Evolutionary conservation across 164 flowering plant genomes (phyloP).

Genomic region (Cinnamomum micranthum): DNA sequence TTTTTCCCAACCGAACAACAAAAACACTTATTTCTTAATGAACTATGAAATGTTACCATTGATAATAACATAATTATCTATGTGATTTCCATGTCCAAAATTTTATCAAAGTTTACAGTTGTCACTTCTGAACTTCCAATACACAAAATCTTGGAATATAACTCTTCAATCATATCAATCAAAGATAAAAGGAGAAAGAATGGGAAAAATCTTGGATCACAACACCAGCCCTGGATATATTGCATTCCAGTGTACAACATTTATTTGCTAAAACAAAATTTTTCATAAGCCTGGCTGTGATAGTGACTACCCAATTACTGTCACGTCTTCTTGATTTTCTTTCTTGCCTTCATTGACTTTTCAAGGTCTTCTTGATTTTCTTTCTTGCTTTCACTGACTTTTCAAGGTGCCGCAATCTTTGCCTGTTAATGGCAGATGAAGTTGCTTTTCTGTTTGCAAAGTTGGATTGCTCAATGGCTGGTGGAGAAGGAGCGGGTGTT

Average conservation of each 20-base stretch:
- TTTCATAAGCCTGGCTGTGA: not conserved
- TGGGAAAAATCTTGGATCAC: no score
- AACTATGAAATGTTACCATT: no score
- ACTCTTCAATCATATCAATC: no score
- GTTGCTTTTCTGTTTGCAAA: not conserved
- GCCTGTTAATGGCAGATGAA: constrained; percentile 15
- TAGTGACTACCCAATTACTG: not conserved
- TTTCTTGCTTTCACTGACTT: constrained; percentile 19
- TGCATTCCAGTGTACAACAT: not conserved
- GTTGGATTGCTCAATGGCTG: not conserved
- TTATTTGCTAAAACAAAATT: not conserved
- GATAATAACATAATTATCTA: no score
- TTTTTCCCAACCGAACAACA: no score
- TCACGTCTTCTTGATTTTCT: constrained; percentile 7
- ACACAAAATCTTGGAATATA: not conserved
- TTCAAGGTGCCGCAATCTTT: constrained; percentile 12
- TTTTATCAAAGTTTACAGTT: not conserved
- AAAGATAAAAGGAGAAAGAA: no score
- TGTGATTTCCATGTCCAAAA: not conserved
- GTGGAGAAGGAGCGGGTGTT: constrained; percentile 1
- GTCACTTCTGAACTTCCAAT: not conserved
- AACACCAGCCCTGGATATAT: no score
- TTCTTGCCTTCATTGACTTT: constrained; percentile 10
- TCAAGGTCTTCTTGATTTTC: constrained; percentile 5
- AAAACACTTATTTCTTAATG: no score